Evolutionary conservation across 768 basidiomycete genomes (phyloP).

Genomic region (Boletus insuetus): DNA sequence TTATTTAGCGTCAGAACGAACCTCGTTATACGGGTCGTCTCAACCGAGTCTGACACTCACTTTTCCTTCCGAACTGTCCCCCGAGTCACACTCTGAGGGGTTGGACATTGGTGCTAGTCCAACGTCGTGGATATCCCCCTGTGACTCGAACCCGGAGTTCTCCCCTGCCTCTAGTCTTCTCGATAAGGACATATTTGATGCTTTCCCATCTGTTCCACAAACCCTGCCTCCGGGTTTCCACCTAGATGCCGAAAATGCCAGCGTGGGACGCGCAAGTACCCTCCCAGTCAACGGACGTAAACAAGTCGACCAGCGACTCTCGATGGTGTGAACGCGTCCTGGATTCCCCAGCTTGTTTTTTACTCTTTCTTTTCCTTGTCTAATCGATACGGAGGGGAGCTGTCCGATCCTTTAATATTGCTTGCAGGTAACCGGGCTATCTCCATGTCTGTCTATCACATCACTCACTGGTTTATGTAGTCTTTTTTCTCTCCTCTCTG

Average conservation of each 20-base stretch:
- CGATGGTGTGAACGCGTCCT: conserved; percentile 19
- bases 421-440: conserved; percentile 10
- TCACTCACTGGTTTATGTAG: conserved; percentile 2
- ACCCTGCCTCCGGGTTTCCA: conserved; percentile 37
- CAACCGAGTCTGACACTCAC: conserved; percentile 23
- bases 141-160: conserved; percentile 40
- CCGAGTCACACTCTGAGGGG: conserved; percentile 10
- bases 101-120: conserved; percentile 30
- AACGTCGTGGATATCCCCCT: conserved; percentile 48
- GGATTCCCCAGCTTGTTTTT: conserved; percentile 5
- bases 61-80: conserved; percentile 20
- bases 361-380: neutral
- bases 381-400: neutral
- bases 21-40: conserved; percentile 27
- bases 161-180: conserved; percentile 39
- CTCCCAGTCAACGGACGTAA: conserved; percentile 29
- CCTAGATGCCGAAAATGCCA: conserved; percentile 11
- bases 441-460: neutral
- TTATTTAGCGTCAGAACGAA: conserved; percentile 19
- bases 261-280: conserved; percentile 22
- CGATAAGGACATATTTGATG: conserved; percentile 61
- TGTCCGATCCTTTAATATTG: conserved; percentile 2
- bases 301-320: conserved; percentile 21
- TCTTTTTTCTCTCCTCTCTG: neutral
- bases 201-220: conserved; percentile 70